These are phyloP conservation scores for Penicillium sp. DNA, from an alignment of 2,329 filamentous ascomycete species.

Conservation along the genomic window DNA sequence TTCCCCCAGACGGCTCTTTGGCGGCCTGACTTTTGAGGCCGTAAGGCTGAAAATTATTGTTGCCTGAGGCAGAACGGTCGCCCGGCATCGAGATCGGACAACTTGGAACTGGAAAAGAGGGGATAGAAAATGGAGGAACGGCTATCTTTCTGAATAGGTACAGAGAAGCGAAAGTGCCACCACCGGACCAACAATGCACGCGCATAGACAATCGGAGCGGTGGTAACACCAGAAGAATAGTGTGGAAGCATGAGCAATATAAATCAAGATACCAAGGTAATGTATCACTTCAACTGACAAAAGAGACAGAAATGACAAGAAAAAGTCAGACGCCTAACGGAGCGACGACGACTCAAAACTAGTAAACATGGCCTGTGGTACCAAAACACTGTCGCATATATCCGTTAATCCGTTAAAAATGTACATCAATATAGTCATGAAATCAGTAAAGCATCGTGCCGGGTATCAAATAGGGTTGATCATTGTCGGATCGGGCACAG, in stretches of 20 bases:
- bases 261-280: too few species aligned
- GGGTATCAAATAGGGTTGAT: slow-evolving; percentile 41
- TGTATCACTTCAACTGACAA: too few species aligned
- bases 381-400: slow-evolving; percentile 1
- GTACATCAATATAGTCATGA: slow-evolving; percentile 8
- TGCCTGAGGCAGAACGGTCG: background rate
- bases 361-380: slow-evolving; percentile 9
- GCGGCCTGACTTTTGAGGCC: background rate
- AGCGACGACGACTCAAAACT: background rate
- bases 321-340: background rate
- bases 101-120: background rate
- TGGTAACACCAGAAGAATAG: too few species aligned
- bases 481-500: slow-evolving; percentile 38
- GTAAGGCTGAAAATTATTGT: background rate
- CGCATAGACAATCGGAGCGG: too few species aligned
- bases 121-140: background rate
- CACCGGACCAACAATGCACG: too few species aligned
- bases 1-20: background rate
- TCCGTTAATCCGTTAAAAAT: slow-evolving; percentile 1
- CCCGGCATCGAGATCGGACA: background rate
- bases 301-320: background rate
- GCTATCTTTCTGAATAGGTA: too few species aligned
- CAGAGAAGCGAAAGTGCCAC: too few species aligned
- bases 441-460: slow-evolving; percentile 17
- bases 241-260: too few species aligned